A percentile compares a stretch with the other conserved stretches of the same genome.
These are phyloP conservation scores for Gaultheria prostrata DNA, from an alignment of 148 eudicot species.

Conservation along the genomic window DNA sequence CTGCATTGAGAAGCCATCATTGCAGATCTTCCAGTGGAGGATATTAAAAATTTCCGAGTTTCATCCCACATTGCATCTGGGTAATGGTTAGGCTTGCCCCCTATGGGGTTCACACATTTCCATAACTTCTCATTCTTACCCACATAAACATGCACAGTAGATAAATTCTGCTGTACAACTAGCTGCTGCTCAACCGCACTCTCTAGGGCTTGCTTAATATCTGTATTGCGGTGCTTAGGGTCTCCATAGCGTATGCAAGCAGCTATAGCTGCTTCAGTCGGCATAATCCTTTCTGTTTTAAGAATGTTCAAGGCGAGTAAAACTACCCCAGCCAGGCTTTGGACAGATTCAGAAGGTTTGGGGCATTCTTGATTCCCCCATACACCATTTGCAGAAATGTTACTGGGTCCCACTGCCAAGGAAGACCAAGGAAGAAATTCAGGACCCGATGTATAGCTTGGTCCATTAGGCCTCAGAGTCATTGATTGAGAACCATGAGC, in stretches of 20 bases:
- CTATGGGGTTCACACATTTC: constrained; percentile 71
- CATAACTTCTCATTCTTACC: constrained; percentile 70
- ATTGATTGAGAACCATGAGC: constrained; percentile 31
- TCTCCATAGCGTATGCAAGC: constrained; percentile 78
- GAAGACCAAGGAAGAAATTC: constrained; percentile 31
- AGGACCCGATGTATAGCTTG: constrained; percentile 32
- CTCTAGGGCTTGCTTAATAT: constrained; percentile 69
- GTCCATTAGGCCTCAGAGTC: constrained; percentile 40
- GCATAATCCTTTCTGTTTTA: constrained; percentile 65
- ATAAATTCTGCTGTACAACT: constrained; percentile 44
- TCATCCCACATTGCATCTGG: constrained; percentile 64
- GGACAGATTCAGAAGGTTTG: constrained; percentile 66
- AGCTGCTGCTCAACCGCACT: constrained; percentile 71
- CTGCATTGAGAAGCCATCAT: constrained; percentile 60
- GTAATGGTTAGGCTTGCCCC: constrained; percentile 48
- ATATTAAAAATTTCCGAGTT: constrained; percentile 57
- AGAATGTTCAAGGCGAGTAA: constrained; percentile 77
- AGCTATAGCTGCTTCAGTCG: constrained; percentile 68
- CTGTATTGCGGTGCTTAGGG: constrained; percentile 51
- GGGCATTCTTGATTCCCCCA: constrained; percentile 47
- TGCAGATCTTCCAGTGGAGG: constrained; percentile 63
- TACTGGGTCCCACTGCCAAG: constrained; percentile 26
- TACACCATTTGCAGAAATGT: constrained; percentile 28
- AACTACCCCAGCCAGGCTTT: constrained; percentile 68
- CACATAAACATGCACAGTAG: constrained; percentile 50